Conservation (phyloP, 2,329 filamentous ascomycete species). For the Colletotrichum tropicicola region DNA sequence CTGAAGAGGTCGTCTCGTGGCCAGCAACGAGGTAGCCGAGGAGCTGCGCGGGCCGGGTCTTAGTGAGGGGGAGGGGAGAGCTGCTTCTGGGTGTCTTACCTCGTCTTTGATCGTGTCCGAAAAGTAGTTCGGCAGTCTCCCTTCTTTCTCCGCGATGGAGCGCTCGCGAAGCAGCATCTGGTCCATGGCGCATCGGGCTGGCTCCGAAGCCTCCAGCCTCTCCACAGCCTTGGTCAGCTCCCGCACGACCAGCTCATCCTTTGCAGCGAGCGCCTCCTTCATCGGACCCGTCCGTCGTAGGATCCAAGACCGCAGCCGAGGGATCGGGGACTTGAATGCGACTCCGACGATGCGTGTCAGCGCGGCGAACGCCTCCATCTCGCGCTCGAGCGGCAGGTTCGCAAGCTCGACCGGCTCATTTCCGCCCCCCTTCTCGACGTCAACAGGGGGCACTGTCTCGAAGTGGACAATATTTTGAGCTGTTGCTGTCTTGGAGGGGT, state of each 20-base stretch:
- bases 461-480: neutral
- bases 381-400: neutral
- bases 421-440: neutral
- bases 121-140: slow-evolving; percentile 38
- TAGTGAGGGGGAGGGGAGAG: neutral
- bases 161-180: slow-evolving; percentile 45
- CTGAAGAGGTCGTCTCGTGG: slow-evolving; percentile 36
- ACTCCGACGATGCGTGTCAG: neutral
- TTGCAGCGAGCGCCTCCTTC: neutral
- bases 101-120: slow-evolving; percentile 42
- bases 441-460: neutral
- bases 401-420: neutral
- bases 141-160: slow-evolving; percentile 39
- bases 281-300: neutral
- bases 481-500: slow-evolving; percentile 7
- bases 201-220: neutral
- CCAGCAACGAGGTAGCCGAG: slow-evolving; percentile 37
- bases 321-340: neutral
- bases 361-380: neutral
- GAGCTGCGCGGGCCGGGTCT: slow-evolving; percentile 22
- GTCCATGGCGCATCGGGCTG: slow-evolving; percentile 36
- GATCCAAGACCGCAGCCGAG: neutral
- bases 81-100: slow-evolving; percentile 31
- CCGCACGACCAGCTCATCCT: neutral
- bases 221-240: slow-evolving; percentile 8